phyloP scores from a whole-genome alignment of 1,284 basidiomycete genomes.

The Phlebopus sp. region DNA sequence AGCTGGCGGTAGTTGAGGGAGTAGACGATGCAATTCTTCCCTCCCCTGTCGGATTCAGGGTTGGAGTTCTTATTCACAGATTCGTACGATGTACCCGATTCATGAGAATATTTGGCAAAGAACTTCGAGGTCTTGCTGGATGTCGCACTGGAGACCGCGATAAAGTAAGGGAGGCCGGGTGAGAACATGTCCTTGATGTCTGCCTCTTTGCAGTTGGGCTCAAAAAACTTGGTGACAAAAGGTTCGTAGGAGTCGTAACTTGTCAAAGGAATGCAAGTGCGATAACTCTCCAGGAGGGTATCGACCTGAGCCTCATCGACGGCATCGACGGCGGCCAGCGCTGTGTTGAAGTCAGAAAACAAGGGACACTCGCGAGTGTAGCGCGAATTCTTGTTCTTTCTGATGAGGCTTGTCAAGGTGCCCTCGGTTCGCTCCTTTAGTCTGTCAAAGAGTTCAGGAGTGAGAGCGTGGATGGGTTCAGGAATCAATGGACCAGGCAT shows the following conservation, averaged over 20 bases:
- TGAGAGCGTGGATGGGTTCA: constrained; percentile 8
- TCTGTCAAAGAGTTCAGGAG: constrained; percentile 12
- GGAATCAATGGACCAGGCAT: constrained; percentile 3
- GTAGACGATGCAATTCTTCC: constrained; percentile 17
- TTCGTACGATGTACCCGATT: constrained; percentile 4
- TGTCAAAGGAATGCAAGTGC: constrained; percentile 16
- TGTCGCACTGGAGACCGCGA: constrained; percentile 21
- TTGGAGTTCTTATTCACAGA: constrained; percentile 13
- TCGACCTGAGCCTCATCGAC: constrained; percentile 4
- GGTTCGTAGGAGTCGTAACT: constrained; percentile 21
- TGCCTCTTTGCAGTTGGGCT: not conserved
- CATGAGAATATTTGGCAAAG: constrained; percentile 21
- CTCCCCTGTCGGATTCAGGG: constrained; percentile 9
- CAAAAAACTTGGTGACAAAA: constrained; percentile 11
- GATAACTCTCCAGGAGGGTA: constrained; percentile 14
- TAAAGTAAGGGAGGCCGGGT: constrained; percentile 20
- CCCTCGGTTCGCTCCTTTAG: constrained; percentile 6
- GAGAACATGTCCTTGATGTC: constrained; percentile 26
- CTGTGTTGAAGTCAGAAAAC: constrained; percentile 10
- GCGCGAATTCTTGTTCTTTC: constrained; percentile 10
- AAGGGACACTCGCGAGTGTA: constrained; percentile 12
- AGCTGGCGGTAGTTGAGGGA: constrained; percentile 14
- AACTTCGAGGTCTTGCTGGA: constrained; percentile 16
- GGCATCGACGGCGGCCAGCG: constrained; percentile 3
- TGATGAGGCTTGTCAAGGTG: constrained; percentile 6